Conservation (phyloP, 192 early-diverging fungal genomes). For the Anaeromyces robustus region DNA sequence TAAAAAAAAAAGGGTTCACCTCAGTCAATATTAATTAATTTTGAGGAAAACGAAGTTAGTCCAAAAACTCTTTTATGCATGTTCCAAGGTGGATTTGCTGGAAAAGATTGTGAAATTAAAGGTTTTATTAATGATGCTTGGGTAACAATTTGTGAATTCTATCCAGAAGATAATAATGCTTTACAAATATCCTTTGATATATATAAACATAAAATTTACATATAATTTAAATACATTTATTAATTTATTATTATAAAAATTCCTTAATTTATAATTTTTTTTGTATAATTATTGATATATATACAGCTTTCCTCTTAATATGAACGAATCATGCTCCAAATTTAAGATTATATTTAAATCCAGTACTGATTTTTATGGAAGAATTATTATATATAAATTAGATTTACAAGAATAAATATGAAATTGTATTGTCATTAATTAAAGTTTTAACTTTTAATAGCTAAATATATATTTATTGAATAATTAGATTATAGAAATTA, state of each 20-base stretch:
- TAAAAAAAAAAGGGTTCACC: slow-evolving; percentile 37
- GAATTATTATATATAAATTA: slow-evolving; percentile 62
- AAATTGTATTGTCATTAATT: no score
- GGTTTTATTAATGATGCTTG: slow-evolving; percentile 16
- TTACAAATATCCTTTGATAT: slow-evolving; percentile 23
- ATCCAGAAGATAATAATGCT: slow-evolving; percentile 60
- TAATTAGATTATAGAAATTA: no score
- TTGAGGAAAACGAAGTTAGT: slow-evolving; percentile 13
- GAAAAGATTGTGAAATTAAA: slow-evolving; percentile 42
- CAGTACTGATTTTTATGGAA: slow-evolving; percentile 76
- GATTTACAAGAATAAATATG: slow-evolving; percentile 18
- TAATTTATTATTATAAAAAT: not conserved
- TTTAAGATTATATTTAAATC: slow-evolving; percentile 53
- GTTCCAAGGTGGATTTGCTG: slow-evolving; percentile 83
- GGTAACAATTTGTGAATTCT: slow-evolving; percentile 28
- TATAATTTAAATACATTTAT: not conserved
- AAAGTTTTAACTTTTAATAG: no score
- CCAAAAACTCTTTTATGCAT: slow-evolving; percentile 23
- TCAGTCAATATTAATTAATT: slow-evolving; percentile 60
- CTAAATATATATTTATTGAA: no score
- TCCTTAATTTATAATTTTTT: not conserved
- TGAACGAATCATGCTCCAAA: slow-evolving; percentile 2
- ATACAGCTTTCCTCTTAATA: slow-evolving; percentile 17
- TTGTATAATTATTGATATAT: not conserved
- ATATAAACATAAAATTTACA: no score